Evolutionary conservation across 352 stramenopile species (phyloP), one percentile per base, ranked within the genome.

Genomic region (Globisporangium irregulare): DNA sequence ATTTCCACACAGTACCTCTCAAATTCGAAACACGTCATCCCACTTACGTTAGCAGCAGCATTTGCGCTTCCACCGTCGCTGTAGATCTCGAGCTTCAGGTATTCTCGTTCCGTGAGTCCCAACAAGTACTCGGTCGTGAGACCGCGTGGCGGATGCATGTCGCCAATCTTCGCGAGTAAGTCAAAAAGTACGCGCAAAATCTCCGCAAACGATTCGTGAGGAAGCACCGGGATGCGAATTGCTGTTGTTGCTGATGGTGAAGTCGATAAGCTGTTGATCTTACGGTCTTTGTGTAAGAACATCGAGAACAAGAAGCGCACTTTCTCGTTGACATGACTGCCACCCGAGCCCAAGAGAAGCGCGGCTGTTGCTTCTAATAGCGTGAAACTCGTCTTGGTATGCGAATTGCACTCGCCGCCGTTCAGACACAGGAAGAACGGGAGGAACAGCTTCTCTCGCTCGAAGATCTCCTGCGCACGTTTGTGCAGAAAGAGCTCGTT

Each of bases 21-120:
- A 67, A 97, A 96, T 64, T 98, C 91, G 36, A 85, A 75, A 3
- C 64, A 60, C 1, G 92, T 97, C 87, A 98, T 94, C 1, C 77
- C 88, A 51, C 75, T 59, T 24, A 22, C 14, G 24, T 10, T 46
- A 46, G 2, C 38, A 20, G 12, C 5, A 46, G 38, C 38, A 12
- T 12, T 18, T 27, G 3, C 4, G 24, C 18, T 18, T 5, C 8
- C 12, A 38, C 24, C 2, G 27, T 70, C 62, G 4, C 72, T 67
- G 25, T 53, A 25, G 18, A 79, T 73, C n/a, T 86, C 70, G 18
- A 93, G 55, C 32, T 81, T 75, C n/a, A 91, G 60, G 32, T 89
- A 93, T 34, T 91, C 85, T 27, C 82, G 71, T n/a, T 91, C 75
- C 3, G 81, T 80, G 12, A 87, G 63, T 0, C 76, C 69, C 15